A percentile compares a stretch with the other conserved stretches of the same genome.
Conservation (phyloP, 1,284 basidiomycete genomes). For the Limonomyces culmigenus region DNA sequence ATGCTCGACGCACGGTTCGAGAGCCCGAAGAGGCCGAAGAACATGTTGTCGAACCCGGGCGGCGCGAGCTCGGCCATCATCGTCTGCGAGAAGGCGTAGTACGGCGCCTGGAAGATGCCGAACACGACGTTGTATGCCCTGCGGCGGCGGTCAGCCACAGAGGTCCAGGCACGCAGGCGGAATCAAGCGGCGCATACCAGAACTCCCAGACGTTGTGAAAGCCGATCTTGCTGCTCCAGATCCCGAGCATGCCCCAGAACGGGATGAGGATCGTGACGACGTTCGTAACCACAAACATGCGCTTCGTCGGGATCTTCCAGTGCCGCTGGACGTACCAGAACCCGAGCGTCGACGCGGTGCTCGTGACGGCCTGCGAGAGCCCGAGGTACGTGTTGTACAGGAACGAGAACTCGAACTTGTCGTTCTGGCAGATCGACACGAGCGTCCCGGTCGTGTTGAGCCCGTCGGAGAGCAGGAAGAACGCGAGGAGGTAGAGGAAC, state of each 20-base stretch:
- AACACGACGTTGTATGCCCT: slow-evolving; percentile 72
- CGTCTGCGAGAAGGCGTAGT: slow-evolving; percentile 73
- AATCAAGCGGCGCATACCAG: slow-evolving; percentile 27
- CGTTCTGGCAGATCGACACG: slow-evolving; percentile 62
- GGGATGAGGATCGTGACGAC: slow-evolving; percentile 64
- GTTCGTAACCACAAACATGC: slow-evolving; percentile 67
- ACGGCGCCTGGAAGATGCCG: slow-evolving; percentile 74
- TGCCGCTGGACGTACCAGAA: slow-evolving; percentile 73
- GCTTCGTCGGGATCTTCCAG: slow-evolving; percentile 63
- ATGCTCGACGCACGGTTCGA: slow-evolving; percentile 71
- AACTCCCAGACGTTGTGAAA: slow-evolving; percentile 80
- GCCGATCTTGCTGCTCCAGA: slow-evolving; percentile 64
- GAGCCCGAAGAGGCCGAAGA: slow-evolving; percentile 70
- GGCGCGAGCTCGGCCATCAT: slow-evolving; percentile 79
- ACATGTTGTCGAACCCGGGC: slow-evolving; percentile 75
- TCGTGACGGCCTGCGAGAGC: slow-evolving; percentile 54
- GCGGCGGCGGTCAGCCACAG: background rate
- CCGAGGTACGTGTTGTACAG: slow-evolving; percentile 66
- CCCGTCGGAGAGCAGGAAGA: slow-evolving; percentile 66
- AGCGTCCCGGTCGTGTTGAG: slow-evolving; percentile 68
- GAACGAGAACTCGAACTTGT: slow-evolving; percentile 59
- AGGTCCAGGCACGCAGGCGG: background rate
- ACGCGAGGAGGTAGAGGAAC: slow-evolving; percentile 58
- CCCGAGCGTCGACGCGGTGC: slow-evolving; percentile 44
- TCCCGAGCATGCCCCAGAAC: slow-evolving; percentile 76